These are phyloP conservation scores for Pseudogymnoascus sp. DNA, from an alignment of 2,329 filamentous ascomycete species.

Conservation along the genomic window DNA sequence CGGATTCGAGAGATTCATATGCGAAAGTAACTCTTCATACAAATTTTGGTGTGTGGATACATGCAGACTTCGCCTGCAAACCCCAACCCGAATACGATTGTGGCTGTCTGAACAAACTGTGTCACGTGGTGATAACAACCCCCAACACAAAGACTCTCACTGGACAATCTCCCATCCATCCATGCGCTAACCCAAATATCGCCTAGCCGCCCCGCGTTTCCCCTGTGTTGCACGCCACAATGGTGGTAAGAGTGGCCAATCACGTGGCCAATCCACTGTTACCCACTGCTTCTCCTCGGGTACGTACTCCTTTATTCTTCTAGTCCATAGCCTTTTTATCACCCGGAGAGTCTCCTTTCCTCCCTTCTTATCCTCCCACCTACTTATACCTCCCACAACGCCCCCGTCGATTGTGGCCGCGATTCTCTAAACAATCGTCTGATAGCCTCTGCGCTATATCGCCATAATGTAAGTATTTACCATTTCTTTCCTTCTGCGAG, in stretches of 20 bases:
- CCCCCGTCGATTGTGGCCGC: neutral
- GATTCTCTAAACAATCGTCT: neutral
- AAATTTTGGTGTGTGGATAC: neutral
- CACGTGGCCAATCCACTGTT: too few relatives aligned
- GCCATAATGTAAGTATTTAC: neutral
- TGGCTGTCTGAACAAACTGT: neutral
- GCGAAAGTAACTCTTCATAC: neutral
- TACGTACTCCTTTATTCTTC: conserved; percentile 5
- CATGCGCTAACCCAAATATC: neutral
- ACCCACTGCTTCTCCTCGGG: conserved; percentile 1
- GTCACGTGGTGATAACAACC: neutral
- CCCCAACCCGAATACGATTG: neutral
- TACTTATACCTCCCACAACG: conserved; percentile 1
- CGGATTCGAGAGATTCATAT: conserved; percentile 4
- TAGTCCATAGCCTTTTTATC: neutral
- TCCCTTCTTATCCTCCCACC: neutral
- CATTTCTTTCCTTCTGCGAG: neutral
- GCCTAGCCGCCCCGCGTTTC: neutral
- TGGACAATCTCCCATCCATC: neutral
- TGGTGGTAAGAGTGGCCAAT: too few relatives aligned
- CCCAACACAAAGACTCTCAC: neutral
- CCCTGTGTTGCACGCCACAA: neutral
- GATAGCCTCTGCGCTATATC: conserved; percentile 3
- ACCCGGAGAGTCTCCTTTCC: neutral
- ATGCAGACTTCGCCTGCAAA: neutral